These are phyloP conservation scores for Torulaspora maleeae DNA, from an alignment of 805 yeast genomes.

Conservation along the genomic window DNA sequence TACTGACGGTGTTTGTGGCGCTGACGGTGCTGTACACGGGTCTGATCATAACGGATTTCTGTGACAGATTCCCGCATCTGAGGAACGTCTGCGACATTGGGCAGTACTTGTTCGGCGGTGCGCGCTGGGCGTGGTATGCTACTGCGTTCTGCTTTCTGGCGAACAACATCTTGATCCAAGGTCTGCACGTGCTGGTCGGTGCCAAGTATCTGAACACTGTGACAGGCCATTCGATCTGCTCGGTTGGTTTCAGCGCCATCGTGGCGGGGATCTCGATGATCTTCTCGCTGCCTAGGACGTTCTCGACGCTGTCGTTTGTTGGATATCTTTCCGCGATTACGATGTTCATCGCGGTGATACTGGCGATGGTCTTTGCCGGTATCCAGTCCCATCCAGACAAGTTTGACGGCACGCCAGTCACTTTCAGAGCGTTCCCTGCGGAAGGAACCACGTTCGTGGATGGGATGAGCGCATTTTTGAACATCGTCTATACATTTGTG, in stretches of 20 bases:
- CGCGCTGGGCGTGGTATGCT: conserved; percentile 50
- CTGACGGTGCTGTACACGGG: conserved; percentile 53
- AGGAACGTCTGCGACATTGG: conserved; percentile 57
- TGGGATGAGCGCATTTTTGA: conserved; percentile 53
- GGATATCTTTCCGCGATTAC: conserved; percentile 53
- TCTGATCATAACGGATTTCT: conserved; percentile 49
- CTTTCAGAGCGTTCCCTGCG: conserved; percentile 47
- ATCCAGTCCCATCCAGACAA: conserved; percentile 46
- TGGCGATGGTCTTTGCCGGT: conserved; percentile 52
- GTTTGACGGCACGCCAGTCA: conserved; percentile 40
- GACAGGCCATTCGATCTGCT: conserved; percentile 45
- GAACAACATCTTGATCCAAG: conserved; percentile 55
- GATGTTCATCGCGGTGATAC: conserved; percentile 52
- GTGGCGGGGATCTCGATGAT: conserved; percentile 47
- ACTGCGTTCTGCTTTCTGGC: conserved; percentile 51
- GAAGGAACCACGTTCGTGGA: conserved; percentile 49
- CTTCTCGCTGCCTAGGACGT: conserved; percentile 53
- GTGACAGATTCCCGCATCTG: conserved; percentile 49
- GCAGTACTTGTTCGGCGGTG: conserved; percentile 49
- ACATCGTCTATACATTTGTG: conserved; percentile 58
- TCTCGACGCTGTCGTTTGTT: conserved; percentile 46
- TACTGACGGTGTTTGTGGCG: conserved; percentile 49
- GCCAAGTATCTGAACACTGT: conserved; percentile 56
- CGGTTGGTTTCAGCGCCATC: conserved; percentile 50
- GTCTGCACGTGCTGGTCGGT: conserved; percentile 56